Base-by-base conservation (phyloP, 2,329 filamentous ascomycete species). In the Colletotrichum kahawae region DNA sequence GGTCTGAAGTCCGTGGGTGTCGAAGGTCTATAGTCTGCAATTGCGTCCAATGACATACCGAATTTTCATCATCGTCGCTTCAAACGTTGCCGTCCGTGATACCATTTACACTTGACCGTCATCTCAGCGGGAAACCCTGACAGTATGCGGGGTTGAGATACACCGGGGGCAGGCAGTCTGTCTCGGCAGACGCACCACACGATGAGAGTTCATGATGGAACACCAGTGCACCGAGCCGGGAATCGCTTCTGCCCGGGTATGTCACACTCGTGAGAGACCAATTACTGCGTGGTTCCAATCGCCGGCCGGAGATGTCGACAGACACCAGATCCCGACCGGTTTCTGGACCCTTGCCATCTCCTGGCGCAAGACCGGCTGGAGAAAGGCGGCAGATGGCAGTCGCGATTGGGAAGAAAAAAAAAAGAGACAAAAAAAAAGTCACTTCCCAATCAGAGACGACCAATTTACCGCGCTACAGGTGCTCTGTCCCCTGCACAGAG, bases 241-340 rank as follows among this genome's bases (percentile, higher is more conserved):
- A 48, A 48, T 18, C n/a, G 43, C 43, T 48, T 6, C 43, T 48
- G 18, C 43, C 18, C 21, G n/a, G 9, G 18, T 21, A 48, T 48
- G n/a, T 5, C 43, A n/a, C 18, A 4, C 5, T 48, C 18, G 43
- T 48, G 43, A 48, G 10, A 60, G 29, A n/a, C 33, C 68, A 56
- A 48, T 18, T n/a, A 34, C 12, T 13, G 18, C 24, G 5, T 10
- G 3, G 7, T n/a, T 14, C 16, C 31, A 67, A 31, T 62, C 36
- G 21, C 63, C 54, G 63, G 27, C 18, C 29, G 54, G 16, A 8
- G n/a, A 43, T 16, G 29, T 13, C 27, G 5, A 68, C 43, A 54
- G 3, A 33, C 13, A 33, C 43, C 64, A 73, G 71, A 73, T 57
- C 56, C 66, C 71, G 71, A 65, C n/a, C 73, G 69, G 64, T 57